Conservation (phyloP, 192 early-diverging fungal genomes). For the Glomus cerebriforme region DNA sequence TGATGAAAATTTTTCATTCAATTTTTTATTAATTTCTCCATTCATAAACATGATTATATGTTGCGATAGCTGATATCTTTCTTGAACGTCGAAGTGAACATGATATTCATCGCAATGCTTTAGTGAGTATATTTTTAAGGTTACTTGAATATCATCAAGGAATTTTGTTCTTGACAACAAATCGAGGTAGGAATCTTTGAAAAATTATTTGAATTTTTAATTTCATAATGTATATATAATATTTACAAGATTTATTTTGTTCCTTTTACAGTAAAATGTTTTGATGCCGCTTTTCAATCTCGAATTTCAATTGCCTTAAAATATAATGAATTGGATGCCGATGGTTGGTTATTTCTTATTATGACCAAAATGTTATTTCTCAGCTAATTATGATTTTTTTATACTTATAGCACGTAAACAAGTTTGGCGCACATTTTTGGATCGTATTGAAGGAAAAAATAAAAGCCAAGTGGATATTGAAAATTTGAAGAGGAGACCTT, state of each 20-base stretch:
- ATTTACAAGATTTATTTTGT: too few species aligned
- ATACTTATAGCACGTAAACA: conserved; percentile 37
- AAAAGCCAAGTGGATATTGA: conserved; percentile 7
- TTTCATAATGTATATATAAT: too few species aligned
- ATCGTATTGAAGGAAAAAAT: conserved; percentile 18
- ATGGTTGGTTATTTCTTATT: too few species aligned
- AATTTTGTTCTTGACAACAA: conserved; percentile 66
- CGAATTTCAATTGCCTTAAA: conserved; percentile 53
- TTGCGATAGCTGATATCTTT: conserved; percentile 51
- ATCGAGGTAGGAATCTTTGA: conserved; percentile 48
- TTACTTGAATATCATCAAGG: conserved; percentile 64
- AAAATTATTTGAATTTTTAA: background rate
- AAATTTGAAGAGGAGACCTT: background rate
- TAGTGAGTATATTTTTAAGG: conserved; percentile 60
- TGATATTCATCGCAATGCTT: conserved; percentile 56
- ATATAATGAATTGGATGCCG: conserved; percentile 43
- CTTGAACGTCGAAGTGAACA: conserved; percentile 48
- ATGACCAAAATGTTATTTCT: too few species aligned
- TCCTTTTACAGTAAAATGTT: conserved; percentile 18
- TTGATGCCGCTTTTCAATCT: conserved; percentile 58
- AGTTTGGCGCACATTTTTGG: conserved; percentile 55
- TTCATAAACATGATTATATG: background rate
- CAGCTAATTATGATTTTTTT: too few species aligned
- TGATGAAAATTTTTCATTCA: background rate
- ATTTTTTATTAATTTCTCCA: background rate